These are phyloP conservation scores for Cladosporium colombiae DNA, from an alignment of 2,329 filamentous ascomycete species.

Conservation along the genomic window DNA sequence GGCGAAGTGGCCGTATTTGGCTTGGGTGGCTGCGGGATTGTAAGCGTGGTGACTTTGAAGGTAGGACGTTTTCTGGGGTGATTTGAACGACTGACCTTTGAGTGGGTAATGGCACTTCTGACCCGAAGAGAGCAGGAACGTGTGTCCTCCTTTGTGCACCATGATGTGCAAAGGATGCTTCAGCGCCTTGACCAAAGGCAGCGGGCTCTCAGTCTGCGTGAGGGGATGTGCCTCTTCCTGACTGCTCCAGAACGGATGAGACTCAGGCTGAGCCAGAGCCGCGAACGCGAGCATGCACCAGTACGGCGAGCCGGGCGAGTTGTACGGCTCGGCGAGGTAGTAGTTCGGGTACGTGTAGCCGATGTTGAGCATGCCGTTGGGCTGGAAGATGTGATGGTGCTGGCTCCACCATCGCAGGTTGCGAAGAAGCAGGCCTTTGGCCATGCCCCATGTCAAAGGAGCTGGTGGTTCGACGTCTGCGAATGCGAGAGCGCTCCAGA, in stretches of 20 bases:
- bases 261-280: slow-evolving; percentile 66
- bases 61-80: not conserved
- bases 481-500: slow-evolving; percentile 77
- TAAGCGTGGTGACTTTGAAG: not conserved
- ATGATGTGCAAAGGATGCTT: slow-evolving; percentile 73
- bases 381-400: slow-evolving; percentile 72
- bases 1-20: slow-evolving; percentile 78
- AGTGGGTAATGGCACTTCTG: slow-evolving; percentile 82
- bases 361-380: slow-evolving; percentile 72
- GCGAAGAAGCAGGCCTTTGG: slow-evolving; percentile 73
- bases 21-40: slow-evolving; percentile 62
- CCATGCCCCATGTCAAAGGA: slow-evolving; percentile 75
- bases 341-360: slow-evolving; percentile 80
- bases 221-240: slow-evolving; percentile 57
- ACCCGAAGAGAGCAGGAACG: slow-evolving; percentile 72
- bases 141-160: slow-evolving; percentile 67
- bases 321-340: slow-evolving; percentile 82
- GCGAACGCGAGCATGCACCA: slow-evolving; percentile 81
- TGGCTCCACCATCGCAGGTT: slow-evolving; percentile 80
- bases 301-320: slow-evolving; percentile 71
- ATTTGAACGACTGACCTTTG: slow-evolving; percentile 46
- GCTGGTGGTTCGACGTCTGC: slow-evolving; percentile 71
- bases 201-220: slow-evolving; percentile 51
- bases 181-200: slow-evolving; percentile 63
- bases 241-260: slow-evolving; percentile 74